A percentile compares a stretch with the other conserved stretches of the same genome.
Evolutionary conservation across 2,329 filamentous ascomycete species (phyloP).

Genomic region (Colletotrichum lentis): DNA sequence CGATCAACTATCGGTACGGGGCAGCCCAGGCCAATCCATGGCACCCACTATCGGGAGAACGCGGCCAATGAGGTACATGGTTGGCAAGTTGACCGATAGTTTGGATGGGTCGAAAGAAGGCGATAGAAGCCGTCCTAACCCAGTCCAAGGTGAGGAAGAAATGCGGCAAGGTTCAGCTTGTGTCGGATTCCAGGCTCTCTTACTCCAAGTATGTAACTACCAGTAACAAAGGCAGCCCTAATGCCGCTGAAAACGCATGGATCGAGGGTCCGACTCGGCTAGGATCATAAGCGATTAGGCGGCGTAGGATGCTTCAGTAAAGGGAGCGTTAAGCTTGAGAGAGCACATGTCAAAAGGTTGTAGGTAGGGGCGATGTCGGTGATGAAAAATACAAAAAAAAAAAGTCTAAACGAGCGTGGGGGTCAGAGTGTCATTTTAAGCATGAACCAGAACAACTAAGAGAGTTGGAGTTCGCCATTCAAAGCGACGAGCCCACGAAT

Average conservation of each 20-base stretch:
- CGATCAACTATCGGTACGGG: slow-evolving; percentile 23
- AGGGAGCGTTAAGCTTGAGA: slow-evolving; percentile 2
- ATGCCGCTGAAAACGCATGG: slow-evolving; percentile 2
- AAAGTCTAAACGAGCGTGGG: slow-evolving; percentile 33
- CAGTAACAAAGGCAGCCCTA: slow-evolving; percentile 21
- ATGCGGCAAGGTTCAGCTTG: slow-evolving; percentile 21
- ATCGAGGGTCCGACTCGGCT: not conserved
- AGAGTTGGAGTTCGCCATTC: slow-evolving; percentile 28
- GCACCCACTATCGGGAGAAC: slow-evolving; percentile 16
- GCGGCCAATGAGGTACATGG: slow-evolving; percentile 24
- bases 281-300: slow-evolving; percentile 27
- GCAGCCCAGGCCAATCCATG: slow-evolving; percentile 23
- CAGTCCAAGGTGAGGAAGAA: slow-evolving; percentile 4
- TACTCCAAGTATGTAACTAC: slow-evolving; percentile 5
- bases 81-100: slow-evolving; percentile 21
- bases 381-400: not conserved
- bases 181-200: not conserved
- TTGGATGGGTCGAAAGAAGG: slow-evolving; percentile 35
- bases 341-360: slow-evolving; percentile 27
- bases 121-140: slow-evolving; percentile 30
- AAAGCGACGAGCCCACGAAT: slow-evolving; percentile 20
- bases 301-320: slow-evolving; percentile 25
- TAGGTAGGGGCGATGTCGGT: slow-evolving; percentile 25
- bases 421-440: slow-evolving; percentile 28
- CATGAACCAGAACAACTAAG: slow-evolving; percentile 17